A percentile compares a stretch with the other conserved stretches of the same genome.
Evolutionary conservation across 1,284 basidiomycete species (phyloP).

Genomic region (Heterobasidion annosum): DNA sequence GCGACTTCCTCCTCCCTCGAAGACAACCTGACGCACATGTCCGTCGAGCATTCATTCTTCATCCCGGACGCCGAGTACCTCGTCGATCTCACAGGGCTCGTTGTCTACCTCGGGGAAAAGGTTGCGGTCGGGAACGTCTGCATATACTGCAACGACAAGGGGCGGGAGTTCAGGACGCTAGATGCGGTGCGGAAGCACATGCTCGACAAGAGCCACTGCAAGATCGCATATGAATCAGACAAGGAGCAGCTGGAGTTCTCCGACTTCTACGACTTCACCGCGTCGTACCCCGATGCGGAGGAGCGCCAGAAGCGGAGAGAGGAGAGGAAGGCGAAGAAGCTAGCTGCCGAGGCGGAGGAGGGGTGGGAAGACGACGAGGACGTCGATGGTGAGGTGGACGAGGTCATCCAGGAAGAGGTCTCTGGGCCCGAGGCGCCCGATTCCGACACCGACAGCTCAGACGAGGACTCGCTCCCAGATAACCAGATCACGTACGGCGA

Average conservation of each 20-base stretch:
- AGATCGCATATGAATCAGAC: conserved; percentile 84
- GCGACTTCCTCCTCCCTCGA: conserved; percentile 43
- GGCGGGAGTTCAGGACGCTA: conserved; percentile 70
- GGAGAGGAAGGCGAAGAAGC: conserved; percentile 20
- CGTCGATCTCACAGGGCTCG: conserved; percentile 74
- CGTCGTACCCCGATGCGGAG: conserved; percentile 63
- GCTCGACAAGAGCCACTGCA: conserved; percentile 93
- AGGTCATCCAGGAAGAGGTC: conserved; percentile 35
- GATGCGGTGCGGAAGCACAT: conserved; percentile 91
- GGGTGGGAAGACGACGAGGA: conserved; percentile 54
- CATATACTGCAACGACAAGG: conserved; percentile 80
- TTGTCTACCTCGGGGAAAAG: conserved; percentile 89
- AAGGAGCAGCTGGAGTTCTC: conserved; percentile 81
- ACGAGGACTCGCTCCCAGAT: conserved; percentile 37
- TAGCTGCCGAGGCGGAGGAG: conserved; percentile 31
- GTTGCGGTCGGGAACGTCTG: conserved; percentile 91
- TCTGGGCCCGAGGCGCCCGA: conserved; percentile 30
- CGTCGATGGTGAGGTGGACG: conserved; percentile 41
- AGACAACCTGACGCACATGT: conserved; percentile 84
- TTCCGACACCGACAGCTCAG: conserved; percentile 20
- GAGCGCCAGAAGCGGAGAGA: conserved; percentile 21
- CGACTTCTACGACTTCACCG: conserved; percentile 90
- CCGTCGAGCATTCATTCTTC: conserved; percentile 85
- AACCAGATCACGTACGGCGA: conserved; percentile 64
- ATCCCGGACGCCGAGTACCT: conserved; percentile 92